Conservation (phyloP, 371 early-diverging fungal species). For the Circinella minor region DNA sequence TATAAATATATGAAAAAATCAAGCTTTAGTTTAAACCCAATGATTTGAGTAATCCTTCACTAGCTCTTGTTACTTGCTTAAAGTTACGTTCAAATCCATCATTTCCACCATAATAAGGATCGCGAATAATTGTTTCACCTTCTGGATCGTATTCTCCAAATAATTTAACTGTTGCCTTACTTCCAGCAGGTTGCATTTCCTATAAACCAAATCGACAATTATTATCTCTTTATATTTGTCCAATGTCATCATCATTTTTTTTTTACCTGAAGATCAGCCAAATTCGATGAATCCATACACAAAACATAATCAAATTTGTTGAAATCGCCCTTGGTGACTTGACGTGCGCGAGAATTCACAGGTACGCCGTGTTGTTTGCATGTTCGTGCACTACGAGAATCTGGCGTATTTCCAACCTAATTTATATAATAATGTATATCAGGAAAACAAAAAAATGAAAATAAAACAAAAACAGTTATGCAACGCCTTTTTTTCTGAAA, state of each 20-base stretch:
- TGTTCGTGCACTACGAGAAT: slow-evolving; percentile 70
- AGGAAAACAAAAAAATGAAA: neutral
- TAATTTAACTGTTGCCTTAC: slow-evolving; percentile 51
- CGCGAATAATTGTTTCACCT: slow-evolving; percentile 78
- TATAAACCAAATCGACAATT: slow-evolving; percentile 12
- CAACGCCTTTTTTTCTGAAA: too few species aligned
- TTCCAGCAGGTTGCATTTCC: slow-evolving; percentile 33
- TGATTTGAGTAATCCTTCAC: slow-evolving; percentile 46
- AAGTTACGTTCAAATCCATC: slow-evolving; percentile 90
- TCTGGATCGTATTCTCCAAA: slow-evolving; percentile 90
- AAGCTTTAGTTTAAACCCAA: slow-evolving; percentile 29
- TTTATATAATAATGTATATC: neutral
- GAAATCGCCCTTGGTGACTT: slow-evolving; percentile 69
- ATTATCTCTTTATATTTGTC: too few species aligned
- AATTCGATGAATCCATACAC: slow-evolving; percentile 86
- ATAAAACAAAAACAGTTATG: neutral
- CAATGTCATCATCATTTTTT: neutral
- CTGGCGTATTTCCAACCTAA: slow-evolving; percentile 75
- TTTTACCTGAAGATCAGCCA: slow-evolving; percentile 68
- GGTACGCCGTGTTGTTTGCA: slow-evolving; percentile 80
- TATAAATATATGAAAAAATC: neutral
- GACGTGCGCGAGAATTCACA: slow-evolving; percentile 80
- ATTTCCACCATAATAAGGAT: slow-evolving; percentile 90
- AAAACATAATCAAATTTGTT: slow-evolving; percentile 82
- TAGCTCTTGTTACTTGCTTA: slow-evolving; percentile 75